A percentile compares a stretch with the other conserved stretches of the same genome.
phyloP scores from a whole-genome alignment of 2,329 filamentous ascomycete species.

The Sarocladium strictum region DNA sequence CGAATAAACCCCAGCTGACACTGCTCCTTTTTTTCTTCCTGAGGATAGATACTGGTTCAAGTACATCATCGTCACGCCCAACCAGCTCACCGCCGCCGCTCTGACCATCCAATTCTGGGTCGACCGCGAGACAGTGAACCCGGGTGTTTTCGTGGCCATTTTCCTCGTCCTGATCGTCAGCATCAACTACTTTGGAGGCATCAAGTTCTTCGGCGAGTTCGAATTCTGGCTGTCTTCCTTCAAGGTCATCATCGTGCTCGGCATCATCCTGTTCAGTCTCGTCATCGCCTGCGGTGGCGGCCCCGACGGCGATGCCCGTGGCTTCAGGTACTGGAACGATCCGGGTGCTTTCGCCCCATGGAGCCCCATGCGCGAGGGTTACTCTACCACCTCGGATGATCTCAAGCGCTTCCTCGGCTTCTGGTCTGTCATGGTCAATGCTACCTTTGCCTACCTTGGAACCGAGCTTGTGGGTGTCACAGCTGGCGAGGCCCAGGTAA shows the following conservation, averaged over 20 bases:
- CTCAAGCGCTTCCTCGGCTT: constrained; percentile 63
- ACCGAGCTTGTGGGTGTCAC: constrained; percentile 47
- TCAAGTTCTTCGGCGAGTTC: constrained; percentile 69
- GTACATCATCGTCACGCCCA: constrained; percentile 83
- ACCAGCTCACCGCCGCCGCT: constrained; percentile 75
- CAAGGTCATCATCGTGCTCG: constrained; percentile 63
- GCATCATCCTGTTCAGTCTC: constrained; percentile 69
- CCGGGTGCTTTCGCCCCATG: constrained; percentile 59
- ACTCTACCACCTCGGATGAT: constrained; percentile 64
- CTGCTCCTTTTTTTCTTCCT: background rate
- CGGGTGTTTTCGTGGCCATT: constrained; percentile 73
- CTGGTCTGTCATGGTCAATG: constrained; percentile 66
- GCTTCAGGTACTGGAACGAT: constrained; percentile 66
- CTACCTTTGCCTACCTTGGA: constrained; percentile 68
- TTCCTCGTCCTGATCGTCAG: constrained; percentile 56
- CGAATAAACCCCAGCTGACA: no score
- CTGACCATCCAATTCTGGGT: constrained; percentile 78
- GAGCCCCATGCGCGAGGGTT: constrained; percentile 26
- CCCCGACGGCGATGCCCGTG: constrained; percentile 51
- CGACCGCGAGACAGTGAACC: constrained; percentile 57
- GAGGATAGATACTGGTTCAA: constrained; percentile 58
- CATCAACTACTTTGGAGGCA: constrained; percentile 60
- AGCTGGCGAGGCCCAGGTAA: constrained; percentile 51
- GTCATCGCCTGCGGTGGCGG: constrained; percentile 65
- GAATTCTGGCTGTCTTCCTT: constrained; percentile 75